phyloP scores from a whole-genome alignment of 306 rosid genomes.

The Morella rubra region DNA sequence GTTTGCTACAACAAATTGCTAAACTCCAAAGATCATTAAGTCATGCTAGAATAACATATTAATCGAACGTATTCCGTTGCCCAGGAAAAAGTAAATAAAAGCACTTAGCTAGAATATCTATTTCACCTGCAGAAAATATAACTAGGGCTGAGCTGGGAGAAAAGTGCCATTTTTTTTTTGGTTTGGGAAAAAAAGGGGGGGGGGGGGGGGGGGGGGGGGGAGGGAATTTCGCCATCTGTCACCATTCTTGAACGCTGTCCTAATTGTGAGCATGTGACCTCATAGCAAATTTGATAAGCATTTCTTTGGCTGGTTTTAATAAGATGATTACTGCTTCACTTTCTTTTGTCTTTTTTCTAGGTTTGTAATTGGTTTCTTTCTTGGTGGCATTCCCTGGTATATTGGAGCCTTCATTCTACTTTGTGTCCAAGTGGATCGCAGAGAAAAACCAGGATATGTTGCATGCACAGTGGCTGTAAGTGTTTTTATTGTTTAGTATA shows the following conservation, averaged over 20 bases:
- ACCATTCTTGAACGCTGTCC: too few relatives aligned
- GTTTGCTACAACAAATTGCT: not conserved
- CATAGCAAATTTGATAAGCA: not conserved
- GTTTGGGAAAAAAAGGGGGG: too few relatives aligned
- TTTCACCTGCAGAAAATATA: not conserved
- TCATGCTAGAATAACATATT: not conserved
- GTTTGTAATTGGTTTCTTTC: constrained; percentile 71
- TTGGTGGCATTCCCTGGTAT: constrained; percentile 85
- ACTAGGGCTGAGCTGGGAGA: not conserved
- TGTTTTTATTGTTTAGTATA: constrained; percentile 15
- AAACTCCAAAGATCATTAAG: not conserved
- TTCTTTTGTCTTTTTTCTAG: constrained; percentile 36
- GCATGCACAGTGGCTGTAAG: constrained; percentile 85
- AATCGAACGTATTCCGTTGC: not conserved
- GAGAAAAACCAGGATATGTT: constrained; percentile 83
- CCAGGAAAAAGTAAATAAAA: not conserved
- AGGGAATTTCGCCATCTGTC: too few relatives aligned
- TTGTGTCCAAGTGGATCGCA: constrained; percentile 59
- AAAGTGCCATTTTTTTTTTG: too few relatives aligned
- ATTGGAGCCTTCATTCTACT: constrained; percentile 61
- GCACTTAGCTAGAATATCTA: too few relatives aligned
- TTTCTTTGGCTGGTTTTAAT: not conserved
- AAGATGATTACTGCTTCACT: not conserved
- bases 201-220: too few relatives aligned
- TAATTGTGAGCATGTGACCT: not conserved